A percentile compares a stretch with the other conserved stretches of the same genome.
phyloP scores from a whole-genome alignment of 768 basidiomycete genomes.

The Lentinula sp. region DNA sequence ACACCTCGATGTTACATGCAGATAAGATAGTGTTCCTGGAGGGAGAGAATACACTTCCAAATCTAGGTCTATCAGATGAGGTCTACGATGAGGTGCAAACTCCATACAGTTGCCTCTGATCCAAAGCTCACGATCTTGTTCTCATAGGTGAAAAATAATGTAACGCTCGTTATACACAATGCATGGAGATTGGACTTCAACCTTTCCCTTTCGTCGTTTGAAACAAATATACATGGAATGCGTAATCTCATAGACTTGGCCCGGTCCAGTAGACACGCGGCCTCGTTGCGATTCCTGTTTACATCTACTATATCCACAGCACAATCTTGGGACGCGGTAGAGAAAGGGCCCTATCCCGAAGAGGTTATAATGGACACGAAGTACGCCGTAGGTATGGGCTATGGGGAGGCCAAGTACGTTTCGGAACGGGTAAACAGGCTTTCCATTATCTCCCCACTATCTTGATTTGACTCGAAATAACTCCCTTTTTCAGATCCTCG shows the following conservation, averaged over 20 bases:
- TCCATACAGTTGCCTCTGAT: constrained; percentile 3
- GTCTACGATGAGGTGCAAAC: constrained; percentile 16
- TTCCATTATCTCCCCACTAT: background rate
- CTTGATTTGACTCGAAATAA: background rate
- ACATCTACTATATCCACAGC: constrained; percentile 34
- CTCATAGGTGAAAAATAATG: constrained; percentile 17
- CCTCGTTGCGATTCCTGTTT: constrained; percentile 28
- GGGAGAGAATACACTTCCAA: constrained; percentile 20
- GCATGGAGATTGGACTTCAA: constrained; percentile 33
- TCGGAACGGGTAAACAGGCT: constrained; percentile 26
- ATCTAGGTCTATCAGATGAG: constrained; percentile 13
- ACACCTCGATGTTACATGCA: constrained; percentile 18
- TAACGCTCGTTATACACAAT: constrained; percentile 34
- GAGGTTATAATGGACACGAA: constrained; percentile 22
- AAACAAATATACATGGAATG: constrained; percentile 39
- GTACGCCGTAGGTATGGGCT: constrained; percentile 34
- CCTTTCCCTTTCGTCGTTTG: constrained; percentile 43
- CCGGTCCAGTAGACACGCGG: constrained; percentile 9
- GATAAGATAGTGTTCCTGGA: constrained; percentile 29
- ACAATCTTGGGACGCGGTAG: constrained; percentile 20
- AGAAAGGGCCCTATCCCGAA: constrained; percentile 26
- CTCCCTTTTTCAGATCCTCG: constrained; percentile 23
- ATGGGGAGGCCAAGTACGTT: constrained; percentile 41
- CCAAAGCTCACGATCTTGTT: constrained; percentile 8
- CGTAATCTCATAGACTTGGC: constrained; percentile 39